A percentile compares a stretch with the other conserved stretches of the same genome.
phyloP scores from a whole-genome alignment of 1,139 yeast genomes.

The Magnusiomyces ingens region DNA sequence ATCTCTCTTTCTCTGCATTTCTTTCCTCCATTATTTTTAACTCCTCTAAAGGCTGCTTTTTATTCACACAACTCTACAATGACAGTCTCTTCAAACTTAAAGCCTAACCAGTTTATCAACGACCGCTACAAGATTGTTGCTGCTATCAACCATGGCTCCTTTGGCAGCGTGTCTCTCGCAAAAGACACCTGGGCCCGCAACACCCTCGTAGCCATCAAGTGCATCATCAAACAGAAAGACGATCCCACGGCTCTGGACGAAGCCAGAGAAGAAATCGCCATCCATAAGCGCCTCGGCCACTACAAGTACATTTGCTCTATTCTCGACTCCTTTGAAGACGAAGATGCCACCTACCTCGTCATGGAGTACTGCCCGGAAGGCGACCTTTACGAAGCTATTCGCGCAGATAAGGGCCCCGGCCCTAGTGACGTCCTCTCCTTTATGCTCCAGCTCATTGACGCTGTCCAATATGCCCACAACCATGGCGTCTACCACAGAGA shows the following conservation, averaged over 20 bases:
- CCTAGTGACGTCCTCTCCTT: slow-evolving; percentile 68
- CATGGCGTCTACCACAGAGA: slow-evolving; percentile 77
- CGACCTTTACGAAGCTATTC: slow-evolving; percentile 88
- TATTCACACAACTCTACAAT: no score
- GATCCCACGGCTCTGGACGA: slow-evolving; percentile 36
- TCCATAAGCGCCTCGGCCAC: slow-evolving; percentile 60
- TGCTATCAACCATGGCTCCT: slow-evolving; percentile 87
- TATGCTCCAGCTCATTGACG: slow-evolving; percentile 67
- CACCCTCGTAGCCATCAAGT: slow-evolving; percentile 74
- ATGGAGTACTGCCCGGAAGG: slow-evolving; percentile 89
- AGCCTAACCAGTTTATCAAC: slow-evolving; percentile 32
- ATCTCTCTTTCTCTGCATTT: background rate
- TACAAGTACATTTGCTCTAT: slow-evolving; percentile 60
- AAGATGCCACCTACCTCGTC: slow-evolving; percentile 46
- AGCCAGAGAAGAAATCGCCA: slow-evolving; percentile 71
- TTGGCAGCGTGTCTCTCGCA: slow-evolving; percentile 86
- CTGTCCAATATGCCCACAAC: slow-evolving; percentile 69
- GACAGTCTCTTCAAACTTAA: background rate
- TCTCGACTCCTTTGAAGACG: slow-evolving; percentile 68
- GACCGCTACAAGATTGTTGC: slow-evolving; percentile 62
- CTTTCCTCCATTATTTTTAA: background rate
- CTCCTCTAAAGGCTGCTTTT: background rate
- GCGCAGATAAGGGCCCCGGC: slow-evolving; percentile 73
- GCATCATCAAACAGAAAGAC: slow-evolving; percentile 41
- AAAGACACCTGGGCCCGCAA: slow-evolving; percentile 50